phyloP scores from a whole-genome alignment of 768 basidiomycete species.

The Tylopilus balloui region DNA sequence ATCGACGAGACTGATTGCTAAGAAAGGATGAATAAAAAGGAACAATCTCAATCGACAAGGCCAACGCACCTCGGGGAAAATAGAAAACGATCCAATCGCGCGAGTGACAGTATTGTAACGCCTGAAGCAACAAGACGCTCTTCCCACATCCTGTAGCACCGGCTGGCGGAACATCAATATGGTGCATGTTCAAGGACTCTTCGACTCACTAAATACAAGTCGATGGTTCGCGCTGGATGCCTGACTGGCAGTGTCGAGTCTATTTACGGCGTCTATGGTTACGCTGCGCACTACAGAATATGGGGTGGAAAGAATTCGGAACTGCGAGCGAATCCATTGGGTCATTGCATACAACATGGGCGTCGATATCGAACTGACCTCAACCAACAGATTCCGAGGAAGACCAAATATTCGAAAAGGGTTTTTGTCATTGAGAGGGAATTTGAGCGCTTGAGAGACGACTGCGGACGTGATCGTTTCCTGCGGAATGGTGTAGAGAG shows the following conservation, averaged over 20 bases:
- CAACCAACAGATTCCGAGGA: constrained; percentile 63
- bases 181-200: background rate
- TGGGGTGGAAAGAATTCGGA: constrained; percentile 63
- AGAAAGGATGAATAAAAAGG: background rate
- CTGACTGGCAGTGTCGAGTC: constrained; percentile 48
- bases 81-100: constrained; percentile 82
- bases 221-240: constrained; percentile 49
- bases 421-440: constrained; percentile 41
- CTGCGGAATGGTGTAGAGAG: constrained; percentile 13
- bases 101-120: constrained; percentile 59
- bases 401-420: constrained; percentile 65
- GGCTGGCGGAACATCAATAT: constrained; percentile 37
- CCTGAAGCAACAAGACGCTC: constrained; percentile 72
- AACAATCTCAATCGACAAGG: background rate
- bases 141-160: constrained; percentile 79
- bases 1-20: constrained; percentile 62
- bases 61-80: constrained; percentile 64
- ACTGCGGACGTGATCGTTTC: constrained; percentile 31
- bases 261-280: constrained; percentile 53
- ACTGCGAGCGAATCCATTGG: constrained; percentile 37
- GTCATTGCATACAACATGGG: background rate
- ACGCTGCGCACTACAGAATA: constrained; percentile 67
- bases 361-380: constrained; percentile 44
- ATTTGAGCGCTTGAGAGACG: constrained; percentile 45
- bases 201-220: constrained; percentile 59